Evolutionary conservation across 179 eudicot genomes (phyloP), one percentile per base, ranked within the genome.

Genomic region (Amaranthus tricolor): DNA sequence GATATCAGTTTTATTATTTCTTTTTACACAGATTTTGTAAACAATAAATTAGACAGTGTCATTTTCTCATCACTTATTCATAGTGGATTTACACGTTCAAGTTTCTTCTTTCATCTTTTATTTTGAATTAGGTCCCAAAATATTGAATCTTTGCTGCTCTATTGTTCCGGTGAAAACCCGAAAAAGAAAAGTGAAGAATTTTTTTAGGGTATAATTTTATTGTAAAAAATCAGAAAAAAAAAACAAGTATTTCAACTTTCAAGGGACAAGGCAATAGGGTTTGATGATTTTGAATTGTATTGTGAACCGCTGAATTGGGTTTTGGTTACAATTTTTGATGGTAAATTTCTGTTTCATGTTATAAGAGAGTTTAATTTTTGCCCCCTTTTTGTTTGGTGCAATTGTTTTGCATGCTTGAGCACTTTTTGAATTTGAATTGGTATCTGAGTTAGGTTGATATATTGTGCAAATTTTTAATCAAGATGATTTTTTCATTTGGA

Each of bases 81-180:
- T 67, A 68, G 76, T 78, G 81, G 81, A 78, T 78, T 78, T 67
- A 73, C 81, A 67, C 69, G 77, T 74, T 65, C 58, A 40, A 31
- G 14, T 57, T 73, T 74, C 58, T 74, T 65, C 47, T 73, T 63
- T 67, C 53, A 57, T 47, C 68, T 62, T 47, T 52, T 59, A 54
- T 52, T 68, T 68, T 63, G 44, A 75, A 70, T 70, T 63, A 40
- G 53, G 58, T 9, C 62, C 72, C 66, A 45, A 78, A 77, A 81
- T 81, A 68, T 77, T 77, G 73, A 73, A 81, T 74, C 76, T 74
- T 73, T 77, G 71, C 31, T 60, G 69, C 76, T 71, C 40, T 66
- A 31, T 68, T 62, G 60, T 66, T 66, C 62, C 62, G 40, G 52
- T 55, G 31, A 69, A 68, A 31, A 54, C n/a, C 61, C 58, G 2